phyloP scores from a whole-genome alignment of 225 moss, liverwort and hornwort species.

The Polytrichum formosum region DNA sequence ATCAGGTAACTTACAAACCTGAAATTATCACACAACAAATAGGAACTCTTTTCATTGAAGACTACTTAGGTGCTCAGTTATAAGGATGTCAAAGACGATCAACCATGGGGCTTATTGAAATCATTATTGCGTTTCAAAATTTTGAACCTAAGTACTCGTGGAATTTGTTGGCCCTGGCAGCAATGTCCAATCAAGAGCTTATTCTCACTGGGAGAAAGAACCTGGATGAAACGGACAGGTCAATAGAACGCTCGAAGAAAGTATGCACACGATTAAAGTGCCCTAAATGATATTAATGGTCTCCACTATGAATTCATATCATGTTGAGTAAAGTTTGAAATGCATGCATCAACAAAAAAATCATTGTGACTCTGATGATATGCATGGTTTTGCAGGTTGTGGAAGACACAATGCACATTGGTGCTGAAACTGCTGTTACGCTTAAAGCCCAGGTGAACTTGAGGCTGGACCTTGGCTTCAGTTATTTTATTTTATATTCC shows the following conservation, averaged over 20 bases:
- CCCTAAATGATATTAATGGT: constrained; percentile 1
- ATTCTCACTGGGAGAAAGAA: constrained; percentile 76
- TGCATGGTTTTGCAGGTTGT: constrained; percentile 48
- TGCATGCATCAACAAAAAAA: background rate
- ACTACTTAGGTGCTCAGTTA: background rate
- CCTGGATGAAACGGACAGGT: constrained; percentile 85
- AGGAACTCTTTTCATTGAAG: background rate
- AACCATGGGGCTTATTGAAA: background rate
- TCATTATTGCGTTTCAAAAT: too few species aligned
- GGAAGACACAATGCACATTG: constrained; percentile 80
- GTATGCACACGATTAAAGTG: constrained; percentile 21
- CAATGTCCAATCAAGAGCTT: constrained; percentile 80
- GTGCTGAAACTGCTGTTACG: constrained; percentile 85
- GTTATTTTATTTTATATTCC: too few species aligned
- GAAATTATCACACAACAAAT: background rate
- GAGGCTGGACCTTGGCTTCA: background rate
- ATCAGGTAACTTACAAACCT: constrained; percentile 44
- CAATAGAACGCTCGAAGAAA: constrained; percentile 82
- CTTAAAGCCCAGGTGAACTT: constrained; percentile 71
- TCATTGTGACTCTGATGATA: background rate
- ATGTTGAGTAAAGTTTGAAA: background rate
- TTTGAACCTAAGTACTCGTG: background rate
- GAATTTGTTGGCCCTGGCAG: constrained; percentile 23
- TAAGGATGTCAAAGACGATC: background rate
- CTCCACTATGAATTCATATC: background rate